A percentile compares a stretch with the other conserved stretches of the same genome.
Evolutionary conservation across 2,329 filamentous ascomycete species (phyloP).

Genomic region (Taxawa tesnikishii): DNA sequence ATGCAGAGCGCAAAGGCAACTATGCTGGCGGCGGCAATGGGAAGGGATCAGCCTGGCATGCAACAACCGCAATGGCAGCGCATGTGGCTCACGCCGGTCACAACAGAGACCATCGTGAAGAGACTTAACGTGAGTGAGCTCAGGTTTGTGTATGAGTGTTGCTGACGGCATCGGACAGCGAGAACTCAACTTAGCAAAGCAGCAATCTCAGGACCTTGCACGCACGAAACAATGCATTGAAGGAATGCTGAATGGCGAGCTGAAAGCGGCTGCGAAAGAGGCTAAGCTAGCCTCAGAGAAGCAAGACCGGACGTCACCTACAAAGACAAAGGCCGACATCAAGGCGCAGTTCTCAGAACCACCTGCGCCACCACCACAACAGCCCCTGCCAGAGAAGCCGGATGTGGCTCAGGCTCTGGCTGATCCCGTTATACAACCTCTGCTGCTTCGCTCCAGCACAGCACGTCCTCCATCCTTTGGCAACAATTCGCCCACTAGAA

Average conservation of each 20-base stretch:
- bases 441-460: slow-evolving; percentile 63
- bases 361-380: slow-evolving; percentile 83
- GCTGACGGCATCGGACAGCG: too few relatives aligned
- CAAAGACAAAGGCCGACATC: slow-evolving; percentile 57
- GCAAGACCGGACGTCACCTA: slow-evolving; percentile 28
- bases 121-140: slow-evolving; percentile 64
- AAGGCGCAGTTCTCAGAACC: slow-evolving; percentile 86
- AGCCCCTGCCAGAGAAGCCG: slow-evolving; percentile 86
- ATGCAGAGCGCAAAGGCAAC: slow-evolving; percentile 10
- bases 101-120: slow-evolving; percentile 90
- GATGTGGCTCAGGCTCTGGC: slow-evolving; percentile 46
- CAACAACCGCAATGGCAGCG: slow-evolving; percentile 59
- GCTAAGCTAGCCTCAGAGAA: slow-evolving; percentile 33
- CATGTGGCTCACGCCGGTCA: slow-evolving; percentile 79
- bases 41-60: slow-evolving; percentile 37
- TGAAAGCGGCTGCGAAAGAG: slow-evolving; percentile 28
- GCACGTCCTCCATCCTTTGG: slow-evolving; percentile 50
- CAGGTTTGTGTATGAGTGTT: too few relatives aligned
- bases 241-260: slow-evolving; percentile 61
- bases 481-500: slow-evolving; percentile 46
- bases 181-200: slow-evolving; percentile 80
- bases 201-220: slow-evolving; percentile 75
- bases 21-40: slow-evolving; percentile 11
- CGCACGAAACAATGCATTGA: slow-evolving; percentile 74
- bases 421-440: slow-evolving; percentile 38